A percentile compares a stretch with the other conserved stretches of the same genome.
These are phyloP conservation scores for Fusarium napiforme DNA, from an alignment of 2,329 filamentous ascomycete genomes.

Conservation along the genomic window DNA sequence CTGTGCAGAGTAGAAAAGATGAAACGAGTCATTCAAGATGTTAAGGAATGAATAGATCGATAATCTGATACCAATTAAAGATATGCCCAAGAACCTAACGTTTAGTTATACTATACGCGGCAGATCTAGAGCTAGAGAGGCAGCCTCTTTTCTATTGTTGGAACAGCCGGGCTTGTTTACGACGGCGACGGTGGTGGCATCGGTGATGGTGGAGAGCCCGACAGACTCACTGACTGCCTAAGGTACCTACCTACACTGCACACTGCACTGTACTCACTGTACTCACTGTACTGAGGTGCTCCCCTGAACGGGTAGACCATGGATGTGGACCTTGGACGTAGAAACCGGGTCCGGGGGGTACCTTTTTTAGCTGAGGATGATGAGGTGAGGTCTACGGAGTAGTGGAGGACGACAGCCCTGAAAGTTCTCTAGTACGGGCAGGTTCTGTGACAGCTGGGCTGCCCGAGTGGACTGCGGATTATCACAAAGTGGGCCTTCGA, in stretches of 20 bases:
- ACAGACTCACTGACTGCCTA: background rate
- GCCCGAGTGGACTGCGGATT: background rate
- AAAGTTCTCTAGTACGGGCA: background rate
- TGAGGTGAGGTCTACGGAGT: constrained; percentile 24
- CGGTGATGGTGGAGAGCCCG: constrained; percentile 17
- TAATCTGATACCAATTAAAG: background rate
- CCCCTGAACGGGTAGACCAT: constrained; percentile 19
- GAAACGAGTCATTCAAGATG: background rate
- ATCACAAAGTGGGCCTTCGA: background rate
- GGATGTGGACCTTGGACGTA: constrained; percentile 14
- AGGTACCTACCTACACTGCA: background rate
- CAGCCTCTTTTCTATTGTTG: constrained; percentile 38
- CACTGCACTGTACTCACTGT: background rate
- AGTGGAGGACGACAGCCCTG: constrained; percentile 27
- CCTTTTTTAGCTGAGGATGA: constrained; percentile 36
- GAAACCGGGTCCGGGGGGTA: constrained; percentile 28
- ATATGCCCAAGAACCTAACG: background rate
- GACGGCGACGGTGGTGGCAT: constrained; percentile 35
- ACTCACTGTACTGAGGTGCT: constrained; percentile 4
- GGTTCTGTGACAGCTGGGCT: constrained; percentile 8
- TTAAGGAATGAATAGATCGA: constrained; percentile 2
- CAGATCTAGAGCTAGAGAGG: constrained; percentile 28
- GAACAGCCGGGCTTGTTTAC: constrained; percentile 30
- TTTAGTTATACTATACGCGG: constrained; percentile 9
- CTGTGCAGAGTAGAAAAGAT: background rate